A percentile compares a stretch with the other conserved stretches of the same genome.
These are phyloP conservation scores for Alternaria sp. DNA, from an alignment of 2,329 filamentous ascomycete species.

Conservation along the genomic window DNA sequence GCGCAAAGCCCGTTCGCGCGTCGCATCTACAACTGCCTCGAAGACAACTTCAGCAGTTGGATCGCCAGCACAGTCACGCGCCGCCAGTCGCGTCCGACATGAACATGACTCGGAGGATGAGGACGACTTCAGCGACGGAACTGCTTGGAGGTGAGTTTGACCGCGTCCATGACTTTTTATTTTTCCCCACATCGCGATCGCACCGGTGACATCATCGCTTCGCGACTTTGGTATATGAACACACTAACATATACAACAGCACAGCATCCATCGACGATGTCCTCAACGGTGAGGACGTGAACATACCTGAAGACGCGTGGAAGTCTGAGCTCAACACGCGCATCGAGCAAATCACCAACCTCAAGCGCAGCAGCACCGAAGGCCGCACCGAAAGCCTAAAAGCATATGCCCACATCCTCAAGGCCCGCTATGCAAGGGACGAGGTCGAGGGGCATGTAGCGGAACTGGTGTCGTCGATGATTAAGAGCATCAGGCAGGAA, in stretches of 20 bases:
- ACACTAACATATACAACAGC: slow-evolving; percentile 50
- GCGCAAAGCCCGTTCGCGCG: slow-evolving; percentile 68
- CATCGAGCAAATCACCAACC: slow-evolving; percentile 75
- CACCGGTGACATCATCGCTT: slow-evolving; percentile 39
- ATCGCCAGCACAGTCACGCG: slow-evolving; percentile 66
- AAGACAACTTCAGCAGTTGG: slow-evolving; percentile 65
- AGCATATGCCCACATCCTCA: slow-evolving; percentile 70
- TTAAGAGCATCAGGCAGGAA: slow-evolving; percentile 75
- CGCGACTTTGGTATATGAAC: slow-evolving; percentile 11
- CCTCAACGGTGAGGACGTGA: slow-evolving; percentile 59
- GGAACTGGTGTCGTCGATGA: slow-evolving; percentile 71
- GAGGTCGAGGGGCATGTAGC: slow-evolving; percentile 66
- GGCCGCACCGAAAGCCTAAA: slow-evolving; percentile 71
- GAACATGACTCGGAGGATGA: slow-evolving; percentile 67
- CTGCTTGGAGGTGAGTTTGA: slow-evolving; percentile 62
- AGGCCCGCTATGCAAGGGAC: slow-evolving; percentile 71
- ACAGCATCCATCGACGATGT: slow-evolving; percentile 74
- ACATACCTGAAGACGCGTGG: slow-evolving; percentile 63
- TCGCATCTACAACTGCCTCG: slow-evolving; percentile 65
- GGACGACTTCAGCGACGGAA: slow-evolving; percentile 67
- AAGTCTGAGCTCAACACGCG: slow-evolving; percentile 69
- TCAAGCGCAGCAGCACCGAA: slow-evolving; percentile 79
- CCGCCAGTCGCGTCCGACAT: slow-evolving; percentile 63
- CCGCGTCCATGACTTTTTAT: slow-evolving; percentile 11
- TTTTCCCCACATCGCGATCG: slow-evolving; percentile 13